These are phyloP conservation scores for Rhododendron mucronatum DNA, from an alignment of 148 eudicot species.

Conservation along the genomic window DNA sequence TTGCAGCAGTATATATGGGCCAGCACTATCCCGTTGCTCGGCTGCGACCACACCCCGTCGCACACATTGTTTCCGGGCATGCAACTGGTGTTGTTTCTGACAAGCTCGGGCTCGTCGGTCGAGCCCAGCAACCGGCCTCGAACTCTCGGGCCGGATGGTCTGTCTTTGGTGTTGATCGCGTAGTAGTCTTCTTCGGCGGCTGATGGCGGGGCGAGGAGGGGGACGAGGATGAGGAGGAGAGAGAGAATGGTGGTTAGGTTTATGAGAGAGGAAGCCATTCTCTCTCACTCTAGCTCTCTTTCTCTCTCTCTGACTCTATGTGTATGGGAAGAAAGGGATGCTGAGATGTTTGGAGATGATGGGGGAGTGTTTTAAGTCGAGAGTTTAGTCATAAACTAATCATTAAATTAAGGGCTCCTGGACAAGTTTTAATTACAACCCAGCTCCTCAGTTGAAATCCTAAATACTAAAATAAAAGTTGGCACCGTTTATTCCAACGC, in stretches of 20 bases:
- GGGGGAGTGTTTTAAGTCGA: not conserved
- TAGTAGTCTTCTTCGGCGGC: conserved; percentile 20
- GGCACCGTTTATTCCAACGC: not conserved
- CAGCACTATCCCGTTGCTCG: conserved; percentile 22
- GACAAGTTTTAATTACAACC: conserved; percentile 7
- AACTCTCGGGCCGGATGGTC: not conserved
- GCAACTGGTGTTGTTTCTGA: not conserved
- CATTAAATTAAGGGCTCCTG: not conserved
- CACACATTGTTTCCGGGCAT: conserved; percentile 15
- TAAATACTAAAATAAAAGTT: not conserved
- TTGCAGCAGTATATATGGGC: conserved; percentile 29
- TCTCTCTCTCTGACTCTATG: no score
- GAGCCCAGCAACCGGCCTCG: conserved; percentile 18
- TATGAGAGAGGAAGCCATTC: conserved; percentile 31
- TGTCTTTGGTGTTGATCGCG: conserved; percentile 17
- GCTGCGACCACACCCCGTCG: conserved; percentile 20
- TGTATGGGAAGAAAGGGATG: not conserved
- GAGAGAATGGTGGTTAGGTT: conserved; percentile 20
- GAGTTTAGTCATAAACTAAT: not conserved
- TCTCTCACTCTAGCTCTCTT: not conserved
- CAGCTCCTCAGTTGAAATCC: not conserved
- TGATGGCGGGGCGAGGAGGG: not conserved
- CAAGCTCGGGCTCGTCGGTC: not conserved
- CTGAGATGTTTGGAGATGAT: not conserved
- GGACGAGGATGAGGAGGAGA: conserved; percentile 7